A percentile compares a stretch with the other conserved stretches of the same genome.
Evolutionary conservation across 2,329 filamentous ascomycete genomes (phyloP).

Genomic region (Aspergillus intermedius): DNA sequence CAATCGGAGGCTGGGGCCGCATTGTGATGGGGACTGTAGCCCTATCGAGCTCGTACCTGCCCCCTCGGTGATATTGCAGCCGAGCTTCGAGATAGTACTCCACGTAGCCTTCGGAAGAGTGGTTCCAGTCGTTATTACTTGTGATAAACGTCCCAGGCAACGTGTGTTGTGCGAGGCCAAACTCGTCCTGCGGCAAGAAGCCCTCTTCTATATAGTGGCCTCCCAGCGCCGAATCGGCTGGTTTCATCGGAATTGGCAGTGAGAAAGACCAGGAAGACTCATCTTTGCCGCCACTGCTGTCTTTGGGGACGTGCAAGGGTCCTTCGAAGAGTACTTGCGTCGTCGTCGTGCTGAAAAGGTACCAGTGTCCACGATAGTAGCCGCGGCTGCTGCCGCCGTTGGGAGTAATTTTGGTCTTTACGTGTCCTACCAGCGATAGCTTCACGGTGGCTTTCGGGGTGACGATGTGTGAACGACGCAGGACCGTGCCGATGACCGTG

Average conservation of each 20-base stretch:
- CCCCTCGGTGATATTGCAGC: slow-evolving; percentile 8
- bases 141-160: slow-evolving; percentile 13
- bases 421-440: slow-evolving; percentile 8
- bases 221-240: not conserved
- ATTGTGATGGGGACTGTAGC: slow-evolving; percentile 11
- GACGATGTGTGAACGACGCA: slow-evolving; percentile 10
- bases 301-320: slow-evolving; percentile 11
- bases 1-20: slow-evolving; percentile 4
- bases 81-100: slow-evolving; percentile 33
- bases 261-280: slow-evolving; percentile 11
- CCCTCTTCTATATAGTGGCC: slow-evolving; percentile 4
- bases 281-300: not conserved
- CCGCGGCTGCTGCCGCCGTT: not conserved
- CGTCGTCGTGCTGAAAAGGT: slow-evolving; percentile 4
- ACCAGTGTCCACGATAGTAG: slow-evolving; percentile 6
- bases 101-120: slow-evolving; percentile 20
- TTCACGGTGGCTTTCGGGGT: slow-evolving; percentile 10
- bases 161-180: not conserved
- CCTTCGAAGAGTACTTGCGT: slow-evolving; percentile 7
- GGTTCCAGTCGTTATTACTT: not conserved
- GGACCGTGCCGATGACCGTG: slow-evolving; percentile 14
- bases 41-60: not conserved
- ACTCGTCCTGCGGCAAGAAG: slow-evolving; percentile 7
- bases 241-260: slow-evolving; percentile 9
- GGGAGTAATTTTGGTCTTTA: slow-evolving; percentile 10